These are phyloP conservation scores for Starmerella ratchasimensis DNA, from an alignment of 805 yeast species.

Conservation along the genomic window DNA sequence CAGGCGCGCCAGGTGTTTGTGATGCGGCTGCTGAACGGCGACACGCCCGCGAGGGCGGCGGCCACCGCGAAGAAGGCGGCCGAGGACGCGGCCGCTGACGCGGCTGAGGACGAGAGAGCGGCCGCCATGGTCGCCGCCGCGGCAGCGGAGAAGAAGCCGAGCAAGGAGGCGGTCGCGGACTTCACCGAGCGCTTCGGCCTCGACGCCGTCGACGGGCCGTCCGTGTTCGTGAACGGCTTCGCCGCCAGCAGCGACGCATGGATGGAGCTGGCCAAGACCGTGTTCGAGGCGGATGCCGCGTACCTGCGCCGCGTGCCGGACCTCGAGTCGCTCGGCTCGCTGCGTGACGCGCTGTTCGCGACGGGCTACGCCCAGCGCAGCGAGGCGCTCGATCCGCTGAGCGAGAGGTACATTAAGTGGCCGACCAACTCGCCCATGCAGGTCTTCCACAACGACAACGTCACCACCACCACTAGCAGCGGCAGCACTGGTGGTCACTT, in stretches of 20 bases:
- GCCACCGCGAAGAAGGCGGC: slow-evolving; percentile 13
- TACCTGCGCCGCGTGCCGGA: slow-evolving; percentile 20
- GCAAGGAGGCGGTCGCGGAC: no score
- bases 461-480: background rate
- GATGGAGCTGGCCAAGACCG: slow-evolving; percentile 19
- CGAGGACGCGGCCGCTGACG: slow-evolving; percentile 7
- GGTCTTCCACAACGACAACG: slow-evolving; percentile 3
- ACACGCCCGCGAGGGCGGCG: slow-evolving; percentile 5
- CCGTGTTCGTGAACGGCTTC: slow-evolving; percentile 56
- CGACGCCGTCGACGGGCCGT: slow-evolving; percentile 31
- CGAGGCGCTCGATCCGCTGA: slow-evolving; percentile 13
- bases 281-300: slow-evolving; percentile 38
- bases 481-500: background rate
- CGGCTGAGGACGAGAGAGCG: background rate
- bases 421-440: slow-evolving; percentile 8
- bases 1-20: slow-evolving; percentile 17
- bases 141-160: no score
- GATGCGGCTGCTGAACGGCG: slow-evolving; percentile 10
- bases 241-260: slow-evolving; percentile 15
- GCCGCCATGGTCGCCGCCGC: background rate
- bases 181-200: slow-evolving; percentile 30
- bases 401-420: slow-evolving; percentile 6
- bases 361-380: slow-evolving; percentile 9
- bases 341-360: slow-evolving; percentile 14
- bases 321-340: background rate